These are phyloP conservation scores for Lachancea sp. DNA, from an alignment of 805 yeast species.

Conservation along the genomic window DNA sequence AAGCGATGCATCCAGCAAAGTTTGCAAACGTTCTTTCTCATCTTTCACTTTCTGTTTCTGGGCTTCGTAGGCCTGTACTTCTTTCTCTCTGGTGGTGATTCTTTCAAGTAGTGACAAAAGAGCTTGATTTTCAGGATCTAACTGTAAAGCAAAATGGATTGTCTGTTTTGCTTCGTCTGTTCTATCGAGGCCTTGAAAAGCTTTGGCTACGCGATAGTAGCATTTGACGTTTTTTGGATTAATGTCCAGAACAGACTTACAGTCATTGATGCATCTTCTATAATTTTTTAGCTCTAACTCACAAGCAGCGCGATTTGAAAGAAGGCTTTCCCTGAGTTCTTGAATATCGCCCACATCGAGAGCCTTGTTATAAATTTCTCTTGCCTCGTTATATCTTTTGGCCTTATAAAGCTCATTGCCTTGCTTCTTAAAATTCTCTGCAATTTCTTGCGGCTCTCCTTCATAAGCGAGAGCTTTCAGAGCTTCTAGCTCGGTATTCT, in stretches of 20 bases:
- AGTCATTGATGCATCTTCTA: constrained; percentile 80
- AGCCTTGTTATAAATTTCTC: constrained; percentile 74
- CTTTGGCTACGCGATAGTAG: constrained; percentile 74
- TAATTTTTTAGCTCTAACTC: constrained; percentile 79
- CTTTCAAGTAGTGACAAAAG: constrained; percentile 41
- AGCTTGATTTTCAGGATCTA: constrained; percentile 56
- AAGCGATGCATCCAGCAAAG: constrained; percentile 52
- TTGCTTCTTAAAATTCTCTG: constrained; percentile 81
- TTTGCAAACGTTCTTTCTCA: constrained; percentile 37
- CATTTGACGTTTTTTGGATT: constrained; percentile 79
- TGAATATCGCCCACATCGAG: constrained; percentile 56
- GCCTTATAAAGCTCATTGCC: constrained; percentile 82
- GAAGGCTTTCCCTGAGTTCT: constrained; percentile 55
- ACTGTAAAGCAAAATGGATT: constrained; percentile 53
- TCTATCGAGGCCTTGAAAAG: constrained; percentile 61
- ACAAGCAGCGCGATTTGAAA: constrained; percentile 84
- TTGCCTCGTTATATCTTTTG: constrained; percentile 69
- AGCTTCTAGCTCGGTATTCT: constrained; percentile 74
- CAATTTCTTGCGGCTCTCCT: constrained; percentile 91
- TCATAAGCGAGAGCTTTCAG: constrained; percentile 87
- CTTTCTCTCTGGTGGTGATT: constrained; percentile 36
- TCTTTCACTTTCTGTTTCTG: constrained; percentile 22
- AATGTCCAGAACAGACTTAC: constrained; percentile 57
- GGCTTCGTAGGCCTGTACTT: constrained; percentile 27
- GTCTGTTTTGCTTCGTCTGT: constrained; percentile 68